phyloP scores from a whole-genome alignment of 148 eudicot species.

The Polygonum aviculare region DNA sequence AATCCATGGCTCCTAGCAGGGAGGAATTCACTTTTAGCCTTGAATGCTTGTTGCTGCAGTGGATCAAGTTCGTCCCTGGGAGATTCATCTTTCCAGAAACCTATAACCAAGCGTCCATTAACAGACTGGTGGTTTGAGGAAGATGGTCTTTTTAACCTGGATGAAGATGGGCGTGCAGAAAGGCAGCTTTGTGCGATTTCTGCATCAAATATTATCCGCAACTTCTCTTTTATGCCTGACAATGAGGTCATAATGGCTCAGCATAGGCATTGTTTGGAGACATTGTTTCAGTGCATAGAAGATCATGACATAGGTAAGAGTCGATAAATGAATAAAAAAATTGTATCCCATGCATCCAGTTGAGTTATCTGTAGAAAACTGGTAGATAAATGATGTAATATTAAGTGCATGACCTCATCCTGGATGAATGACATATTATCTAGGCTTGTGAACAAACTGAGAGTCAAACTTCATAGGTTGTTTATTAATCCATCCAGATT shows the following conservation, averaged over 20 bases:
- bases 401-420: not conserved
- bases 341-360: not conserved
- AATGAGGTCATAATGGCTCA: constrained; percentile 88
- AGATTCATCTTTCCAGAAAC: constrained; percentile 49
- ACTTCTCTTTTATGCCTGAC: constrained; percentile 91
- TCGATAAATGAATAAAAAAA: not conserved
- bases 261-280: constrained; percentile 87
- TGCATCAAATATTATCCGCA: constrained; percentile 88
- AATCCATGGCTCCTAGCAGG: not conserved
- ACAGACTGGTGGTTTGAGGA: constrained; percentile 92
- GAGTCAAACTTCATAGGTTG: not conserved
- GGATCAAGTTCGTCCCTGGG: constrained; percentile 36
- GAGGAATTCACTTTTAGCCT: not conserved
- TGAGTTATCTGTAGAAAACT: not conserved
- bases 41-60: constrained; percentile 29
- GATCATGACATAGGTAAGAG: constrained; percentile 59
- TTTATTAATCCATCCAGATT: not conserved
- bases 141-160: constrained; percentile 87
- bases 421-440: not conserved
- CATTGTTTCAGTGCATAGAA: constrained; percentile 80
- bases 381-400: not conserved
- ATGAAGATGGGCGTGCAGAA: constrained; percentile 88
- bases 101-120: constrained; percentile 32
- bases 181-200: constrained; percentile 96
- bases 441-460: not conserved